phyloP scores from a whole-genome alignment of 2,329 filamentous ascomycete genomes.

The Penicillium sp. region DNA sequence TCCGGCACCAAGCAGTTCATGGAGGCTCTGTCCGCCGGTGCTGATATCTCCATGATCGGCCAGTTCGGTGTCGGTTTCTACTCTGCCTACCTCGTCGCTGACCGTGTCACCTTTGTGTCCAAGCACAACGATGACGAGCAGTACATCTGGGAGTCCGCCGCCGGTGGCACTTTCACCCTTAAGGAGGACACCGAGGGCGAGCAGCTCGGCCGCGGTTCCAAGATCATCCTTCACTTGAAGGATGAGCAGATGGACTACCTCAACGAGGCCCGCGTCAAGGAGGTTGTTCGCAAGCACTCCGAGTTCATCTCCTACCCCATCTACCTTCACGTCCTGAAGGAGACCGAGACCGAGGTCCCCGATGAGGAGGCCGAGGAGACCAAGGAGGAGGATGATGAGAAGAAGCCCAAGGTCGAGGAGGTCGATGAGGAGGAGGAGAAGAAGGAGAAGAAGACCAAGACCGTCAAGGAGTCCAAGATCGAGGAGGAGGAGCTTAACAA shows the following conservation, averaged over 20 bases:
- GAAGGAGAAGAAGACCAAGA: constrained; percentile 97
- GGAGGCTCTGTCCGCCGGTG: constrained; percentile 97
- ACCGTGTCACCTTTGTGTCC: constrained; percentile 90
- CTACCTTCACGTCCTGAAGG: constrained; percentile 99
- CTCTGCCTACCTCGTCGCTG: constrained; percentile 98
- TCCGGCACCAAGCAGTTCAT: constrained; percentile 99
- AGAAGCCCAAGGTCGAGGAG: constrained; percentile 95
- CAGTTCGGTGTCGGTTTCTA: constrained; percentile 99
- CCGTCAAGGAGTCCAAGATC: constrained; percentile 96
- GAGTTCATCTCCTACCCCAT: constrained; percentile 99
- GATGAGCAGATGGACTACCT: constrained; percentile 98
- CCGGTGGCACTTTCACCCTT: constrained; percentile 96
- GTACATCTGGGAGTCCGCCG: constrained; percentile 98
- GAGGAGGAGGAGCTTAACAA: constrained; percentile 99
- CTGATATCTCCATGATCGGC: constrained; percentile 99
- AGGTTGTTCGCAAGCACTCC: constrained; percentile 99
- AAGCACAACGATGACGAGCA: constrained; percentile 99
- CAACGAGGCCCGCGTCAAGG: constrained; percentile 99
- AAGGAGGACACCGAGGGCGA: constrained; percentile 84
- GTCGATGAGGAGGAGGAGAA: constrained; percentile 78
- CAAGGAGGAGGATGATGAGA: constrained; percentile 75
- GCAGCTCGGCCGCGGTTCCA: constrained; percentile 88
- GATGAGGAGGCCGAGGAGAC: constrained; percentile 84
- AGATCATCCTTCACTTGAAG: constrained; percentile 99
- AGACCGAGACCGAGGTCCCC: constrained; percentile 97